phyloP scores from a whole-genome alignment of 2,329 filamentous ascomycete species.

The Sarocladiaceae sp. region DNA sequence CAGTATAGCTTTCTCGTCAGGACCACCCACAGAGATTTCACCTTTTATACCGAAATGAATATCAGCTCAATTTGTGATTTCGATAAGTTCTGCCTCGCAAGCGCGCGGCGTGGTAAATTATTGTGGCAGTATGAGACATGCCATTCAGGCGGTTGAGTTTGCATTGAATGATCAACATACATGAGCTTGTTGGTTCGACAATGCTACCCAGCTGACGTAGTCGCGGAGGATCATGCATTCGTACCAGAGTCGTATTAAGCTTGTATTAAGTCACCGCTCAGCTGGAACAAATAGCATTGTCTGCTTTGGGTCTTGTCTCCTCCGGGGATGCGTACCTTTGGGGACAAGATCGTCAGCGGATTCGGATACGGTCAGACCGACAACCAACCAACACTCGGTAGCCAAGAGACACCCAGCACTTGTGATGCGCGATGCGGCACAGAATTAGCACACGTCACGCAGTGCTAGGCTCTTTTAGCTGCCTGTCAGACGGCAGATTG shows the following conservation, averaged over 20 bases:
- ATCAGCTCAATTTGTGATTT: not conserved
- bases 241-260: not conserved
- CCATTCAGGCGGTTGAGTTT: not conserved
- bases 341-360: not conserved
- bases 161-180: not conserved
- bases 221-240: not conserved
- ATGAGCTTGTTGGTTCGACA: not conserved
- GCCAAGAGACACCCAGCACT: not conserved
- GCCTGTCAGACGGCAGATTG: not conserved
- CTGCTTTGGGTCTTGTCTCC: not conserved
- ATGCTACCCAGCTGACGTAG: not conserved
- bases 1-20: not conserved
- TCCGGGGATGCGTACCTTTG: not conserved
- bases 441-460: not conserved
- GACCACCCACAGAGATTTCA: no score
- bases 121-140: not conserved
- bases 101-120: not conserved
- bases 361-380: not conserved
- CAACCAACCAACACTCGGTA: not conserved
- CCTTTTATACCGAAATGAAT: no score
- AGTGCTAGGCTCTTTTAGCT: not conserved
- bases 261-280: not conserved
- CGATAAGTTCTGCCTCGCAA: not conserved
- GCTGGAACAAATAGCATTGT: not conserved
- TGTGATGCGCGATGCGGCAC: not conserved